Conservation (phyloP, 2,329 filamentous ascomycete genomes). For the Aspergillus transmontanensis region DNA sequence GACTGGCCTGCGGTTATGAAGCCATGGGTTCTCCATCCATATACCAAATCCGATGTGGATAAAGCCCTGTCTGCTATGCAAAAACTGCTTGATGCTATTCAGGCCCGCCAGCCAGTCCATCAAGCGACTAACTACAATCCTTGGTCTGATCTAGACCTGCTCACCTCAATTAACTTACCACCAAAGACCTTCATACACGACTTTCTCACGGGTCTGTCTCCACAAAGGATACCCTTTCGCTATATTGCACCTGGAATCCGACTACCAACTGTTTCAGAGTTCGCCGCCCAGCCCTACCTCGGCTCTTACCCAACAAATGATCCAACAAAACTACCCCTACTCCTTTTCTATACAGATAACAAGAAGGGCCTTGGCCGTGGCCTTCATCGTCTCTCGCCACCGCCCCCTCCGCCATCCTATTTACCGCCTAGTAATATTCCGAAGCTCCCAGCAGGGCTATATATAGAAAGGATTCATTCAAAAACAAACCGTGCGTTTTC, state of each 20-base stretch:
- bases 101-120: neutral
- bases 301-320: neutral
- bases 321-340: neutral
- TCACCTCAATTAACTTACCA: neutral
- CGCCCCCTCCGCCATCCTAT: neutral
- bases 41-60: neutral
- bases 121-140: neutral
- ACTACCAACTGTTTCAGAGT: conserved; percentile 7
- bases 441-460: conserved; percentile 1
- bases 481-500: neutral
- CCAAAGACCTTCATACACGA: conserved; percentile 7
- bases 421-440: too few relatives aligned
- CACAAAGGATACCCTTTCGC: neutral
- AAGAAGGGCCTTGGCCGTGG: neutral
- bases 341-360: neutral
- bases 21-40: neutral
- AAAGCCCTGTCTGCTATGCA: neutral
- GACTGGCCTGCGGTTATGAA: too few relatives aligned
- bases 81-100: neutral
- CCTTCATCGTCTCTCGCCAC: neutral
- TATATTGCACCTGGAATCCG: conserved; percentile 12
- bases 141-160: neutral
- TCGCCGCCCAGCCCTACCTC: neutral
- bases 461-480: neutral
- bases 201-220: neutral